A percentile compares a stretch with the other conserved stretches of the same genome.
Conservation (phyloP, 148 eudicot species). For the Fagopyrum homotropicum region DNA sequence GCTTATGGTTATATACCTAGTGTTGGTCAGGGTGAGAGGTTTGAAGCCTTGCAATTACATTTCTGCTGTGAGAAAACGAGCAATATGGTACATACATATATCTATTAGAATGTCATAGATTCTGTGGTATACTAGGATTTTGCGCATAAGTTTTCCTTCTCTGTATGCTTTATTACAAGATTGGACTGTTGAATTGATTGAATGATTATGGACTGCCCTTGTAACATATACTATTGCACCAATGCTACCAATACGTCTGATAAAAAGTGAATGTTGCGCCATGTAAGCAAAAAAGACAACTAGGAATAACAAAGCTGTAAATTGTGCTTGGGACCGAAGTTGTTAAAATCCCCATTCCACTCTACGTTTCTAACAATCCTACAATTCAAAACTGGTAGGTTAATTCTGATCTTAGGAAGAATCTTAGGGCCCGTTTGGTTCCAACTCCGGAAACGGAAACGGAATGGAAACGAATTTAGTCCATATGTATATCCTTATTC, state of each 20-base stretch:
- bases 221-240: not conserved
- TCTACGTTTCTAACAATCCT: too few relatives aligned
- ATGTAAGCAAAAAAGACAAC: not conserved
- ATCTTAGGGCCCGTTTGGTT: too few relatives aligned
- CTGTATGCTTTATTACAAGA: not conserved
- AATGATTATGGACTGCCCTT: not conserved
- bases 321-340: too few relatives aligned
- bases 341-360: too few relatives aligned
- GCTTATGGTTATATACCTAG: not conserved
- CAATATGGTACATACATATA: not conserved
- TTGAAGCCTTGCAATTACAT: not conserved
- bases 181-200: not conserved
- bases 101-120: not conserved
- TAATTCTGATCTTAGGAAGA: too few relatives aligned
- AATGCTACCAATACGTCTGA: not conserved
- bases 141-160: not conserved
- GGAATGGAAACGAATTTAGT: too few relatives aligned
- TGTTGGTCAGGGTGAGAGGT: not conserved
- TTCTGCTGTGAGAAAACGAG: not conserved
- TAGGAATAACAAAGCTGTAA: not conserved
- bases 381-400: too few relatives aligned
- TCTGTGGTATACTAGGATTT: not conserved
- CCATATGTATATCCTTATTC: too few relatives aligned
- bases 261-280: not conserved
- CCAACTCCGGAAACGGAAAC: too few relatives aligned